phyloP scores from a whole-genome alignment of 2,329 filamentous ascomycete species.

The Didymella lethalis region DNA sequence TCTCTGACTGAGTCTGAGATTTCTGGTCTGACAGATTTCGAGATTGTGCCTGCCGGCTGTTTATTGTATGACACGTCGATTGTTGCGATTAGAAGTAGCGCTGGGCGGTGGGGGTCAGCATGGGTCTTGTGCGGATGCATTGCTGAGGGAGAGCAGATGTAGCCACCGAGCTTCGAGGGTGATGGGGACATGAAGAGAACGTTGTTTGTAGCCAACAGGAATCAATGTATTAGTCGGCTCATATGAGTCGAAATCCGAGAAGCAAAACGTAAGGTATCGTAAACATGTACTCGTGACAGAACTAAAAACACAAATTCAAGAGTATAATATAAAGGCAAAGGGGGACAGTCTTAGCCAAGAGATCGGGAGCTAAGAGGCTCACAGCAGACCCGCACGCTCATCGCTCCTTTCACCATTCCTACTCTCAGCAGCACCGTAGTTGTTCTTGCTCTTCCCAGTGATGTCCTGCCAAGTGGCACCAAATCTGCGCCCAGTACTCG shows the following conservation, averaged over 20 bases:
- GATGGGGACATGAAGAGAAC: no score
- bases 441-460: conserved; percentile 63
- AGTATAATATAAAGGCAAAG: not conserved
- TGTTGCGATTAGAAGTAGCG: no score
- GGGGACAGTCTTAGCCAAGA: not conserved
- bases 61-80: no score
- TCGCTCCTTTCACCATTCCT: conserved; percentile 32
- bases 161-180: no score
- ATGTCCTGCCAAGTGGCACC: conserved; percentile 91
- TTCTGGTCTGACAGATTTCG: no score
- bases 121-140: no score
- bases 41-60: no score
- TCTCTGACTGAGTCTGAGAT: no score
- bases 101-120: no score
- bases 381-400: conserved; percentile 13
- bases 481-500: conserved; percentile 81
- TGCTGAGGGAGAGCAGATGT: no score
- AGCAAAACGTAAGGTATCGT: conserved; percentile 16
- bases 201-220: no score
- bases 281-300: not conserved
- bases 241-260: not conserved
- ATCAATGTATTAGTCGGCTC: not conserved
- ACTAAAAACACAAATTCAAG: not conserved
- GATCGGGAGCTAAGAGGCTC: not conserved
- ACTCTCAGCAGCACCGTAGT: conserved; percentile 42